These are phyloP conservation scores for Orobanche coerulescens DNA, from an alignment of 257 asterid genomes.

Conservation along the genomic window DNA sequence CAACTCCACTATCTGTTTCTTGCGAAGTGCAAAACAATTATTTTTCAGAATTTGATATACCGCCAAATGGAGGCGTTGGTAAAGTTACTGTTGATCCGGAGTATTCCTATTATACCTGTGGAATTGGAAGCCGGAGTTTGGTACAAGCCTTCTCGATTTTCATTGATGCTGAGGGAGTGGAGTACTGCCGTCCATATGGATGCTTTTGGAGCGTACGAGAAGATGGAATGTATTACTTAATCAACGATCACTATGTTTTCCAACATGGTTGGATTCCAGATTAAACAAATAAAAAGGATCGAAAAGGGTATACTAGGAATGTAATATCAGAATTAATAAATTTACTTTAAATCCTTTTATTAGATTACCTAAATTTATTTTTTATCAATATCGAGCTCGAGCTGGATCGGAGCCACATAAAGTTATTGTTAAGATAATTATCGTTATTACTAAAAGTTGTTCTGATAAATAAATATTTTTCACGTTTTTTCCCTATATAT, in stretches of 20 bases:
- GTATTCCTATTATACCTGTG: neutral
- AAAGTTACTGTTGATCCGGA: neutral
- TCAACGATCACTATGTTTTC: neutral
- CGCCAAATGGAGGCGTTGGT: neutral
- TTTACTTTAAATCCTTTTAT: no score
- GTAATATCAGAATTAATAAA: no score
- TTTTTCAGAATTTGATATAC: neutral
- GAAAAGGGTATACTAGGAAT: no score
- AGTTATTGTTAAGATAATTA: no score
- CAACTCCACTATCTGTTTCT: neutral
- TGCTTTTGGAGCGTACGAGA: neutral
- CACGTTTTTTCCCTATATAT: no score
- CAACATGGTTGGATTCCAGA: neutral
- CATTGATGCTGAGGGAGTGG: neutral
- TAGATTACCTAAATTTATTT: no score
- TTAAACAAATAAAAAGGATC: no score
- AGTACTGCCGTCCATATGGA: neutral
- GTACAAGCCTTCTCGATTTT: neutral
- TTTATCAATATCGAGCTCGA: no score
- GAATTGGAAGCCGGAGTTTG: neutral
- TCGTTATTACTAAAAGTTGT: no score
- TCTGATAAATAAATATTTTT: no score
- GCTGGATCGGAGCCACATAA: no score
- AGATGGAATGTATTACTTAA: neutral
- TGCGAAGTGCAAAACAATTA: neutral